phyloP scores from a whole-genome alignment of 768 basidiomycete genomes.

The Kwoniella shandongensis region DNA sequence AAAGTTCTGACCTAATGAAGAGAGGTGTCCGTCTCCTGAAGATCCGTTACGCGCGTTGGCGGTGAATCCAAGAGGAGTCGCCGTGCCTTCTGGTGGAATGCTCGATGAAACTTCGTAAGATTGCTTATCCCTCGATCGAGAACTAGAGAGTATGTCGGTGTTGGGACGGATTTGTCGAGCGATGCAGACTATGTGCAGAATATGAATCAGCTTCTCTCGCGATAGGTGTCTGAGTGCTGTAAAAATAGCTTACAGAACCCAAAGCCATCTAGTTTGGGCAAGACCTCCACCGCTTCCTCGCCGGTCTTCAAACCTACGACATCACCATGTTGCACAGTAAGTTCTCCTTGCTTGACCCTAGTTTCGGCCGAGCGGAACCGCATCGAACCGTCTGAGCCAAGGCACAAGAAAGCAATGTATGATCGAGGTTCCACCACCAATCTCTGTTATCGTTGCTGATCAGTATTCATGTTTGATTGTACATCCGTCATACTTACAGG shows the following conservation, averaged over 20 bases:
- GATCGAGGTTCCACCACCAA: conserved; percentile 2
- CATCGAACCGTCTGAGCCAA: conserved; percentile 40
- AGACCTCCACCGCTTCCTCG: conserved; percentile 29
- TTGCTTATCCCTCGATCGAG: not conserved
- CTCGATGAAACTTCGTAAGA: not conserved
- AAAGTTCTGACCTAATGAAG: not conserved
- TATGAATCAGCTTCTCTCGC: conserved; percentile 22
- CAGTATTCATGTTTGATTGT: not conserved
- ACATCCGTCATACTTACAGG: conserved; percentile 25
- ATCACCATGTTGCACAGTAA: conserved; percentile 47
- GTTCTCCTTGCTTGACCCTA: conserved; percentile 14
- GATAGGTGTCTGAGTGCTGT: not conserved
- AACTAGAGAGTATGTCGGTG: not conserved
- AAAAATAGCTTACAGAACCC: conserved; percentile 39
- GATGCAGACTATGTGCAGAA: conserved; percentile 38
- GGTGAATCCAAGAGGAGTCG: not conserved
- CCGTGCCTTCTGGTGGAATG: not conserved
- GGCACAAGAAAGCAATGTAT: conserved; percentile 31
- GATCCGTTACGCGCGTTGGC: conserved; percentile 1
- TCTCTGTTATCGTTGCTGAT: conserved; percentile 1
- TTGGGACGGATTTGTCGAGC: conserved; percentile 29
- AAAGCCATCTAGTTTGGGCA: conserved; percentile 36
- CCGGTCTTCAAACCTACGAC: conserved; percentile 35
- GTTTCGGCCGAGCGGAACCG: conserved; percentile 7
- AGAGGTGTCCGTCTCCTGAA: not conserved